These are phyloP conservation scores for Verticillium longisporum DNA, from an alignment of 2,329 filamentous ascomycete species.

Conservation along the genomic window DNA sequence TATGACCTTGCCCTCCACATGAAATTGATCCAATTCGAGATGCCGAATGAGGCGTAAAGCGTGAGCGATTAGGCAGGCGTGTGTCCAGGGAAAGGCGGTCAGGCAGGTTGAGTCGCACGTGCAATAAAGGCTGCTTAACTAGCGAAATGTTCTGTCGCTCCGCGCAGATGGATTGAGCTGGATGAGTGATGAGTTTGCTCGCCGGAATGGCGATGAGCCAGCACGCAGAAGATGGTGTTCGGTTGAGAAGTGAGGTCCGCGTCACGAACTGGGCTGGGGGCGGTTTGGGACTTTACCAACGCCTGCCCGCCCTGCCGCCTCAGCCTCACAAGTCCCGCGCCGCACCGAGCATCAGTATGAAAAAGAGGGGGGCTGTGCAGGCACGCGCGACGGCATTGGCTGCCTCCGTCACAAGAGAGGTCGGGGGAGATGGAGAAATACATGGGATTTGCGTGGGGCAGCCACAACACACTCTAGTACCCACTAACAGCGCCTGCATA, in stretches of 20 bases:
- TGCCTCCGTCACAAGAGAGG: neutral
- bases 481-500: neutral
- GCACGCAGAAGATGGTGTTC: neutral
- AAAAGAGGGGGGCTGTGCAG: slow-evolving; percentile 1
- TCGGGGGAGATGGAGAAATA: neutral
- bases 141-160: slow-evolving; percentile 1
- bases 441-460: neutral
- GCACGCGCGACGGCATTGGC: slow-evolving; percentile 1
- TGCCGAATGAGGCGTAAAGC: neutral
- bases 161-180: neutral
- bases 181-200: slow-evolving; percentile 4
- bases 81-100: neutral
- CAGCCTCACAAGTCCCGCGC: neutral
- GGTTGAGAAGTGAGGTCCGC: neutral
- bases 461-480: neutral
- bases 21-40: slow-evolving; percentile 2
- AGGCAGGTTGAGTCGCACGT: neutral
- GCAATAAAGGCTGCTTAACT: neutral
- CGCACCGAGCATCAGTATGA: neutral
- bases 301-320: neutral
- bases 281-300: neutral
- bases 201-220: slow-evolving; percentile 11
- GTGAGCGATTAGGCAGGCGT: neutral
- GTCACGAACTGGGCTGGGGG: neutral
- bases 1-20: slow-evolving; percentile 9